These are phyloP conservation scores for Phytophthora fragariae DNA, from an alignment of 352 stramenopile species.

Conservation along the genomic window DNA sequence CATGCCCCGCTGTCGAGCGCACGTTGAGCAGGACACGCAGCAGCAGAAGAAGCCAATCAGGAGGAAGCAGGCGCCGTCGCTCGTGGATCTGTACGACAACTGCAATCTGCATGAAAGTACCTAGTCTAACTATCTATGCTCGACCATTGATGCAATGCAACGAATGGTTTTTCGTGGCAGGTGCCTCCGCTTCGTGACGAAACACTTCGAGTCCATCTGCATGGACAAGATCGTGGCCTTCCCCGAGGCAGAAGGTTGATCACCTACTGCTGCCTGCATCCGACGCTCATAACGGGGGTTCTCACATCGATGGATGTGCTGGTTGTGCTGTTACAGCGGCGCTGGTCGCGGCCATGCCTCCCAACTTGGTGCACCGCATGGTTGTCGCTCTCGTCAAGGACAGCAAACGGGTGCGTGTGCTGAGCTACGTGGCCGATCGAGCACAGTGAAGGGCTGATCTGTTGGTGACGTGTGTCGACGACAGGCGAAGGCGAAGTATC, in stretches of 20 bases:
- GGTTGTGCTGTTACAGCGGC: constrained; percentile 39
- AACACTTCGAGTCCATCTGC: constrained; percentile 74
- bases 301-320: not conserved
- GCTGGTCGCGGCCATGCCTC: constrained; percentile 72
- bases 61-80: constrained; percentile 50
- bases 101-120: not conserved
- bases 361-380: constrained; percentile 70
- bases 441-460: not conserved
- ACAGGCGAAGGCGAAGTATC: constrained; percentile 54
- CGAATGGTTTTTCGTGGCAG: constrained; percentile 26
- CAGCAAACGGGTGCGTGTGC: constrained; percentile 51
- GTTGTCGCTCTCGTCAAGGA: constrained; percentile 69
- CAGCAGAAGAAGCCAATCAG: constrained; percentile 13
- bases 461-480: not conserved
- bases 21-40: constrained; percentile 27
- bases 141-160: no score
- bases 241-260: constrained; percentile 68
- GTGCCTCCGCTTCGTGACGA: constrained; percentile 68
- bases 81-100: constrained; percentile 61
- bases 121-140: no score
- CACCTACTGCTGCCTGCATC: not conserved
- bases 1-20: constrained; percentile 59
- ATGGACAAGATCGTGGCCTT: constrained; percentile 69
- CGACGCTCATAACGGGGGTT: not conserved
- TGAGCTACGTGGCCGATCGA: not conserved